phyloP scores from a whole-genome alignment of 148 eudicot species.

The Persicaria maculosa region DNA sequence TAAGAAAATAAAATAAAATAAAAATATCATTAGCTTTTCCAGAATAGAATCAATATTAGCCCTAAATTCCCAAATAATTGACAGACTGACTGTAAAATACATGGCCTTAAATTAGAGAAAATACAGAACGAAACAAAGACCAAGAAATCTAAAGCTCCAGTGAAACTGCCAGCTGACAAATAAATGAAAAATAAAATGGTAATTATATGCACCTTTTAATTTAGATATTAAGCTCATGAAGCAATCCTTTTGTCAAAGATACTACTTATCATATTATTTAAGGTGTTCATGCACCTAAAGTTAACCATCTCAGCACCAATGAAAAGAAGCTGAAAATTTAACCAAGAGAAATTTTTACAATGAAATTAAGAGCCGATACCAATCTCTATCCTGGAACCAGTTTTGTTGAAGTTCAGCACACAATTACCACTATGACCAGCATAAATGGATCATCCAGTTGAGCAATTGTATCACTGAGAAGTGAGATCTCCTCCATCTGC shows the following conservation, averaged over 20 bases:
- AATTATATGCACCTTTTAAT: background rate
- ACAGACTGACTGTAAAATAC: background rate
- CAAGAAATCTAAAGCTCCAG: background rate
- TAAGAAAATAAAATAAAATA: background rate
- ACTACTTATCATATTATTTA: background rate
- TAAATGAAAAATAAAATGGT: background rate
- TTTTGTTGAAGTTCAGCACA: constrained; percentile 98
- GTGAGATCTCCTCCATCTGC: constrained; percentile 98
- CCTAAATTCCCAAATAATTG: background rate
- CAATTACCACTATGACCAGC: constrained; percentile 99
- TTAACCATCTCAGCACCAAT: constrained; percentile 7
- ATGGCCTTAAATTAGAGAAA: background rate
- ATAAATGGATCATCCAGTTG: constrained; percentile 94
- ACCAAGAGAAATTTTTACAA: constrained; percentile 19
- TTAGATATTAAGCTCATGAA: background rate
- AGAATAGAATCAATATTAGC: background rate
- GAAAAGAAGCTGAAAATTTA: constrained; percentile 5
- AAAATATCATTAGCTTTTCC: background rate
- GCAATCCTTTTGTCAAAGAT: background rate
- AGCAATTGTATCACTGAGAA: constrained; percentile 87
- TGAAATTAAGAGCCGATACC: constrained; percentile 98
- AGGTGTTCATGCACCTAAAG: background rate
- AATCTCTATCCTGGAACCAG: constrained; percentile 88
- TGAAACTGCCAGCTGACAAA: background rate
- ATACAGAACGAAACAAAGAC: background rate